Base-by-base conservation (phyloP, 2,329 filamentous ascomycete species). In the Nannizzia gypsea region DNA sequence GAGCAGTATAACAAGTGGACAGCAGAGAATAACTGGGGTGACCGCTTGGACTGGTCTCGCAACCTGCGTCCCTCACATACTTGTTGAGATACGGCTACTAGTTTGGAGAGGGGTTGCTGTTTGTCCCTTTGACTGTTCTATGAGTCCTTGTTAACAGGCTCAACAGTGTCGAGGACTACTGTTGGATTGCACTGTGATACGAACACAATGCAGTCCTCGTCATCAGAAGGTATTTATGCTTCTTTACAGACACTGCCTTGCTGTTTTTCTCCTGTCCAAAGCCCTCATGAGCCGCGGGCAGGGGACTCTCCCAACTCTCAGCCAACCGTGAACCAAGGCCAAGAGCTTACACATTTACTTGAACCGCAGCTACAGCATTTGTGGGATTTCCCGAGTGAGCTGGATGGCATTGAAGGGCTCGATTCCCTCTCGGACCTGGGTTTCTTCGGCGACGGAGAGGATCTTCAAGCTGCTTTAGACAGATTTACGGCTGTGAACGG, bases 341-440 rank as follows among this genome's bases (percentile, higher is more conserved):
- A 71, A 70, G 73, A 72, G 71, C 73, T 75, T 73, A 74, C 73
- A 74, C 72, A 69, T 67, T 65, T 69, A 70, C 72, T 72, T 66
- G 70, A 70, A 63, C 71, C 68, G 28, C 70, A 72, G 66, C 66
- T 65, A 62, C 67, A 66, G 48, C 6, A 52, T 3, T 52, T 28
- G 64, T 59, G 63, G 58, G 54, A 48, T 24, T 22, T 52, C 3
- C 48, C 31, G 28, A 26, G 22, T 38, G 42, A 34, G 26, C 40
- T 38, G 31, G 40, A 61, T 4, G 17, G 38, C 28, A 22, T 36
- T 22, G 31, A 13, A 20, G 17, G 50, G 20, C 22, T 46, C 20
- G 31, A 6, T 20, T 15, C 52, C 6, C 20, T 50, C 3, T 15
- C 40, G 13, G 22, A 52, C 3, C 11, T 52, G 22, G 48, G 48